Conservation (phyloP, 2,329 filamentous ascomycete species). For the Cryphonectria nitschkei region DNA sequence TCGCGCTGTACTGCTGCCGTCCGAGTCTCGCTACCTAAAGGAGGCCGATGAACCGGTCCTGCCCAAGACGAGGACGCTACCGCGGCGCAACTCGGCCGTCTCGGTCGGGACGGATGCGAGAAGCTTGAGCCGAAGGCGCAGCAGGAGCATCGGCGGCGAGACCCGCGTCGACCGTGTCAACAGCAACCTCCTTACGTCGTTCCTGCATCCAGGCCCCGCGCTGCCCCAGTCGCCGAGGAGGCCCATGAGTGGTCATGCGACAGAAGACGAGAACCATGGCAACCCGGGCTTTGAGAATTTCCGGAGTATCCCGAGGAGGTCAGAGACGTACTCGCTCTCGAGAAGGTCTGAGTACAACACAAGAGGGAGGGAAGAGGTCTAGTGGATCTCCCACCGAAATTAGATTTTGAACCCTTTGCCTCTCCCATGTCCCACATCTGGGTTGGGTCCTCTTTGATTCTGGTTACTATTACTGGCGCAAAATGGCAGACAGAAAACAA, state of each 20-base stretch:
- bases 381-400: not conserved
- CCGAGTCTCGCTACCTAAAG: conserved; percentile 57
- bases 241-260: conserved; percentile 12
- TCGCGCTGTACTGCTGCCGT: conserved; percentile 62
- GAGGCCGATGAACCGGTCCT: conserved; percentile 54
- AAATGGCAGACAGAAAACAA: not conserved
- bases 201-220: conserved; percentile 54
- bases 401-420: not conserved
- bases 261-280: conserved; percentile 7
- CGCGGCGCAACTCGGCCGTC: conserved; percentile 42
- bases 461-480: not conserved
- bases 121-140: conserved; percentile 38
- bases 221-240: conserved; percentile 35
- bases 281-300: conserved; percentile 16
- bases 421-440: not conserved
- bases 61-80: conserved; percentile 32
- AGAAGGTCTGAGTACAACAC: conserved; percentile 24
- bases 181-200: conserved; percentile 48
- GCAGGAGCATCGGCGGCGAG: conserved; percentile 38
- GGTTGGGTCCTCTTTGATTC: not conserved
- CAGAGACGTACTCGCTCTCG: conserved; percentile 27
- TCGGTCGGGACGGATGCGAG: conserved; percentile 36
- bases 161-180: conserved; percentile 36
- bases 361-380: conserved; percentile 22
- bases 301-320: conserved; percentile 21